Conservation (phyloP, 2,329 filamentous ascomycete species). For the Xylaria sp. region DNA sequence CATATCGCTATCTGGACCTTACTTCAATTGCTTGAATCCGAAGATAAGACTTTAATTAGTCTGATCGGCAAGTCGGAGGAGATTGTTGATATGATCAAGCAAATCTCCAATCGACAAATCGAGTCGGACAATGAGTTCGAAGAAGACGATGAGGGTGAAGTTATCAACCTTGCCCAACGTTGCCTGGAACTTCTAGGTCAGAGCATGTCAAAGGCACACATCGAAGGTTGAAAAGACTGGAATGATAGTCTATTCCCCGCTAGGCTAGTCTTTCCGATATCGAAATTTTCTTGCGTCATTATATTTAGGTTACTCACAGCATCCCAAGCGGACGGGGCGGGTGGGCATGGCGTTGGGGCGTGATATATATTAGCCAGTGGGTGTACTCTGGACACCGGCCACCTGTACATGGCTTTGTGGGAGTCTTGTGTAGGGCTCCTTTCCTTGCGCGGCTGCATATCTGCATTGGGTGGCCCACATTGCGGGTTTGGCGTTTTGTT, state of each 20-base stretch:
- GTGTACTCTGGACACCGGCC: constrained; percentile 41
- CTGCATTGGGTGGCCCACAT: constrained; percentile 45
- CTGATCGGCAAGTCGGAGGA: constrained; percentile 91
- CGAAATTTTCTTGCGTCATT: constrained; percentile 47
- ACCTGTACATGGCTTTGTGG: constrained; percentile 42
- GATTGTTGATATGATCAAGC: constrained; percentile 90
- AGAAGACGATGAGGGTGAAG: constrained; percentile 92
- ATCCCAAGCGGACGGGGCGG: constrained; percentile 51
- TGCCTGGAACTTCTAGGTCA: constrained; percentile 89
- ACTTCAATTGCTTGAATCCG: constrained; percentile 93
- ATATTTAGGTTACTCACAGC: constrained; percentile 49
- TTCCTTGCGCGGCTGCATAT: constrained; percentile 47
- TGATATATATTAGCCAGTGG: constrained; percentile 52
- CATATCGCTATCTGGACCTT: constrained; percentile 99
- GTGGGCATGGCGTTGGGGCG: constrained; percentile 58
- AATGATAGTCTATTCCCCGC: no score
- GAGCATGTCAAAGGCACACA: constrained; percentile 79
- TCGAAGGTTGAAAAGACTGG: constrained; percentile 72
- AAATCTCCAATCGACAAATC: constrained; percentile 88
- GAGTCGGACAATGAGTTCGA: constrained; percentile 88
- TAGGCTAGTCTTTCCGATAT: constrained; percentile 31
- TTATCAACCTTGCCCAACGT: constrained; percentile 88
- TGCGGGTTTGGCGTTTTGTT: constrained; percentile 42
- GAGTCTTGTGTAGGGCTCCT: constrained; percentile 39
- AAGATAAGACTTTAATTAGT: constrained; percentile 88